Evolutionary conservation across 179 eudicot genomes (phyloP).

Genomic region (Monotropa hypopitys): DNA sequence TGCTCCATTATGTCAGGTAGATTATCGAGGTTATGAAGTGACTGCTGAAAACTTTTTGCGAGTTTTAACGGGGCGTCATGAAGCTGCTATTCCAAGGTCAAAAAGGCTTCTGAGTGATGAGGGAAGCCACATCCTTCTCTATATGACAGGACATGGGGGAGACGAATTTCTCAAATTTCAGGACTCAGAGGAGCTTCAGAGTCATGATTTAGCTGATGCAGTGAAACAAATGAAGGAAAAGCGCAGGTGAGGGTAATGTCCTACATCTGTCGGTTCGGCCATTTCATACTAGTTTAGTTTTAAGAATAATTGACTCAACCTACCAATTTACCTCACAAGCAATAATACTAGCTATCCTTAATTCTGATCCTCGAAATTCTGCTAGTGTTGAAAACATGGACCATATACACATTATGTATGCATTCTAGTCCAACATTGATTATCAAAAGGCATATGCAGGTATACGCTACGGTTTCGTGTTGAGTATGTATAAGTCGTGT

Average conservation of each 20-base stretch:
- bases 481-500: background rate
- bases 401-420: background rate
- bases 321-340: background rate
- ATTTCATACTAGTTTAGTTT: slow-evolving; percentile 2
- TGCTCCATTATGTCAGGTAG: slow-evolving; percentile 47
- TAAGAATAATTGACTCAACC: background rate
- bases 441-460: background rate
- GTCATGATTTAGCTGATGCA: slow-evolving; percentile 98
- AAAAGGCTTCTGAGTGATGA: slow-evolving; percentile 91
- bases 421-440: background rate
- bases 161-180: slow-evolving; percentile 95
- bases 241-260: slow-evolving; percentile 41
- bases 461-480: background rate
- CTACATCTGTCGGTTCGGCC: background rate
- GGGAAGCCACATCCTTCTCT: slow-evolving; percentile 88
- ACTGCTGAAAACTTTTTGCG: slow-evolving; percentile 88
- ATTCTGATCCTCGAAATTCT: background rate
- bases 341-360: background rate
- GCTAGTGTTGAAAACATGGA: background rate
- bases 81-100: slow-evolving; percentile 87
- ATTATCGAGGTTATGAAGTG: slow-evolving; percentile 96
- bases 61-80: slow-evolving; percentile 89
- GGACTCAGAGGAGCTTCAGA: slow-evolving; percentile 95
- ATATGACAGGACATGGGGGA: slow-evolving; percentile 99
- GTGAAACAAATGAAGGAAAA: slow-evolving; percentile 98